These are phyloP conservation scores for Bipolaris cookei DNA, from an alignment of 2,329 filamentous ascomycete genomes.

Conservation along the genomic window DNA sequence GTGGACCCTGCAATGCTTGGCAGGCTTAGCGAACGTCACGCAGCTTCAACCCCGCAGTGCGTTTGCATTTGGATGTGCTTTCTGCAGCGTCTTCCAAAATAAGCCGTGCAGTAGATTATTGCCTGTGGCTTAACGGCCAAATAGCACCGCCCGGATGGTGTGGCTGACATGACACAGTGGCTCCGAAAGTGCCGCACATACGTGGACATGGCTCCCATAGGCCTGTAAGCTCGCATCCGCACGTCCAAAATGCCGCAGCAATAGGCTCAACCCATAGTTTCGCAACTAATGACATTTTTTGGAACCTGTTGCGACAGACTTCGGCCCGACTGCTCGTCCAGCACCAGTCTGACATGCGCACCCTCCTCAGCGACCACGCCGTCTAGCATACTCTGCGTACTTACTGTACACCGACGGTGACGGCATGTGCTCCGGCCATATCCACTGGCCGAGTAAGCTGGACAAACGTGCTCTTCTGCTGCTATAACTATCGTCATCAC, in stretches of 20 bases:
- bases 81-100: neutral
- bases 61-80: neutral
- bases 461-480: conserved; percentile 6
- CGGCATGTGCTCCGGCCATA: neutral
- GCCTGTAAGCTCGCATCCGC: neutral
- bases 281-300: neutral
- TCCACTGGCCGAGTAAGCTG: conserved; percentile 9
- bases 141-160: neutral
- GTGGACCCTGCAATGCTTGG: neutral
- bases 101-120: neutral
- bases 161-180: neutral
- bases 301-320: neutral
- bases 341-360: neutral
- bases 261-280: neutral
- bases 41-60: conserved; percentile 6
- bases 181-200: neutral
- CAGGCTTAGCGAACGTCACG: conserved; percentile 3
- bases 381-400: too few relatives aligned
- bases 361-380: neutral
- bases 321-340: conserved; percentile 2
- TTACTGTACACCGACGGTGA: neutral
- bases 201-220: neutral
- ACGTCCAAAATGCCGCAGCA: neutral
- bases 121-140: conserved; percentile 5
- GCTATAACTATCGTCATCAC: conserved; percentile 4